Conservation (phyloP, 1,139 yeast species). For the Pichia sp. region DNA sequence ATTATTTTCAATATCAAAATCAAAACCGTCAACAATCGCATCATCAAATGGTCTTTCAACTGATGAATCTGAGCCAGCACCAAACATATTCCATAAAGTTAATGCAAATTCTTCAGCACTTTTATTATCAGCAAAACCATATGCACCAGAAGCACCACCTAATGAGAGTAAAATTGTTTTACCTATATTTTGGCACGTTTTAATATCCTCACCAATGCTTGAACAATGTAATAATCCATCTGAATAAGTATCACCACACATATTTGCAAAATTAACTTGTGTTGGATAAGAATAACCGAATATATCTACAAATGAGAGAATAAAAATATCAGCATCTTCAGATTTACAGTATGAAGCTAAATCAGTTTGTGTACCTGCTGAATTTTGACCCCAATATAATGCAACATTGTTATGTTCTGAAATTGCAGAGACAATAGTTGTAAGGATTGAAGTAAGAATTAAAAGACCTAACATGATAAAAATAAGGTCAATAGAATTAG, state of each 20-base stretch:
- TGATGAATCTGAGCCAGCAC: constrained; percentile 71
- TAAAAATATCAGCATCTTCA: constrained; percentile 62
- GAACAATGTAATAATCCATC: constrained; percentile 57
- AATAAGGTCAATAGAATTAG: too few relatives aligned
- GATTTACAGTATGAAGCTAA: constrained; percentile 65
- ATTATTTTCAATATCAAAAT: constrained; percentile 61
- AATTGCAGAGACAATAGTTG: constrained; percentile 20
- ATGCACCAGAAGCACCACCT: constrained; percentile 82
- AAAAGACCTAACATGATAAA: too few relatives aligned
- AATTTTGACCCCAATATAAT: constrained; percentile 89
- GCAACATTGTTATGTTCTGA: constrained; percentile 56
- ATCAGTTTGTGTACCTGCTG: constrained; percentile 65
- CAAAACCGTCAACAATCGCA: constrained; percentile 66
- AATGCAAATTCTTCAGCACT: constrained; percentile 67
- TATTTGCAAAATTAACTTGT: constrained; percentile 62
- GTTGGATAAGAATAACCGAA: constrained; percentile 48
- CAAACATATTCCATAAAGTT: constrained; percentile 79
- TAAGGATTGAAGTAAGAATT: constrained; percentile 12
- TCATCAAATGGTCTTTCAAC: constrained; percentile 67
- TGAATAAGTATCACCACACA: constrained; percentile 49
- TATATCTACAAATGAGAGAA: constrained; percentile 61
- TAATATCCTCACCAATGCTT: constrained; percentile 65
- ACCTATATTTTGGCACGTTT: constrained; percentile 76
- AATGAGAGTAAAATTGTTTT: constrained; percentile 72
- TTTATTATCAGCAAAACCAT: constrained; percentile 61